Conservation (phyloP, 2,329 filamentous ascomycete genomes). For the Claviceps paspali region DNA sequence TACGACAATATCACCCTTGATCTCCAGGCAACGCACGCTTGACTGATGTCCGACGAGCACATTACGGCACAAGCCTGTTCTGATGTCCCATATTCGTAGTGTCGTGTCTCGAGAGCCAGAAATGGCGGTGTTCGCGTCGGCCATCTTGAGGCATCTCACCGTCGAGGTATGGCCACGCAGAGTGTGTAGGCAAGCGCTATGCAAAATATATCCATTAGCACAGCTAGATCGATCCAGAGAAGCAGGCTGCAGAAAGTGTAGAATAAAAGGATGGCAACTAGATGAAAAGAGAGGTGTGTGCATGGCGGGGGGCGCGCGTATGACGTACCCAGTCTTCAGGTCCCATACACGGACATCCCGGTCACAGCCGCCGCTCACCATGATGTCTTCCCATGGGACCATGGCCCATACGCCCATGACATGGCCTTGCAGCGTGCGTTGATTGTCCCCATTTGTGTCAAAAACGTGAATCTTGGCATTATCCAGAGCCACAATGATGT, state of each 20-base stretch:
- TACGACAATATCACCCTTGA: conserved; percentile 93
- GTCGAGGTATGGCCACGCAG: conserved; percentile 92
- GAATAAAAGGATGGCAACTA: too few relatives aligned
- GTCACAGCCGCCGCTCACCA: conserved; percentile 94
- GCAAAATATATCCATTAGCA: too few relatives aligned
- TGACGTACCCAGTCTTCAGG: conserved; percentile 68
- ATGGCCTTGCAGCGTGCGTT: conserved; percentile 83
- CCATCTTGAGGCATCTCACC: conserved; percentile 95
- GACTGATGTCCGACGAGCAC: conserved; percentile 90
- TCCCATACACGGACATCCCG: conserved; percentile 96
- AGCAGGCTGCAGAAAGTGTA: too few relatives aligned
- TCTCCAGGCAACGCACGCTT: conserved; percentile 86
- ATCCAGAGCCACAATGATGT: conserved; percentile 93
- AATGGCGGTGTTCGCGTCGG: conserved; percentile 81
- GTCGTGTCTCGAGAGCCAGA: conserved; percentile 94
- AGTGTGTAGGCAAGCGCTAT: conserved; percentile 59
- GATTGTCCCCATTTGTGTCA: conserved; percentile 74
- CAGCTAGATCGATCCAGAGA: too few relatives aligned
- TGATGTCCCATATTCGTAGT: conserved; percentile 86
- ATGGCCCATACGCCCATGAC: conserved; percentile 99
- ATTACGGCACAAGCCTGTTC: conserved; percentile 74
- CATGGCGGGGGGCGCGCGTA: too few relatives aligned
- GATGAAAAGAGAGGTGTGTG: too few relatives aligned
- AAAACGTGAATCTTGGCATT: conserved; percentile 99
- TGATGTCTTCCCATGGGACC: conserved; percentile 90